phyloP scores from a whole-genome alignment of 2,329 filamentous ascomycete genomes.

The Periconia macrospinosa region DNA sequence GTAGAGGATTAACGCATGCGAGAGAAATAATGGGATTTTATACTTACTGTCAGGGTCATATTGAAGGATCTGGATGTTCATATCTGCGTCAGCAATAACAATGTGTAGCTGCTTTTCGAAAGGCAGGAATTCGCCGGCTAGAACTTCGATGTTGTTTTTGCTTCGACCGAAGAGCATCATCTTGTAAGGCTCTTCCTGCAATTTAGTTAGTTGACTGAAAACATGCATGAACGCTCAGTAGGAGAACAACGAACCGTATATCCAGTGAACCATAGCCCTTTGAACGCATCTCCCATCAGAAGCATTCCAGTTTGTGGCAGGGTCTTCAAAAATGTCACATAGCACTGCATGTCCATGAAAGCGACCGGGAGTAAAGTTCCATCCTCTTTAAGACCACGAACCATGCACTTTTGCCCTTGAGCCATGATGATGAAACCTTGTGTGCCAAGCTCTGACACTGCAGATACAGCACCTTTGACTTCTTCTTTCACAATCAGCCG shows the following conservation, averaged over 20 bases:
- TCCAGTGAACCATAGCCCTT: conserved; percentile 93
- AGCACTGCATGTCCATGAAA: conserved; percentile 97
- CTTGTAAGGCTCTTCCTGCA: conserved; percentile 85
- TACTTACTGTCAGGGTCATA: conserved; percentile 90
- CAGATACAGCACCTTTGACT: conserved; percentile 88
- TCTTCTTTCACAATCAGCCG: conserved; percentile 89
- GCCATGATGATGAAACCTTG: conserved; percentile 88
- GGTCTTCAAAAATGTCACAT: conserved; percentile 83
- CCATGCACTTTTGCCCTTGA: conserved; percentile 97
- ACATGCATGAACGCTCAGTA: too few relatives aligned
- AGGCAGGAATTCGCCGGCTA: conserved; percentile 85
- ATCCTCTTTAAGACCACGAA: conserved; percentile 93
- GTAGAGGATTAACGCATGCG: conserved; percentile 1
- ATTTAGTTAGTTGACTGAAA: conserved; percentile 11
- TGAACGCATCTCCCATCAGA: conserved; percentile 85
- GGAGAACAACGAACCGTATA: conserved; percentile 64
- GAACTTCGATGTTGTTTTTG: conserved; percentile 72
- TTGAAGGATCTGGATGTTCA: conserved; percentile 84
- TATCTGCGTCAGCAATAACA: conserved; percentile 79
- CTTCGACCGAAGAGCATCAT: conserved; percentile 93
- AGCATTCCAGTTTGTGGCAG: conserved; percentile 82
- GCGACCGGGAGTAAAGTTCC: conserved; percentile 89
- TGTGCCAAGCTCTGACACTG: conserved; percentile 79
- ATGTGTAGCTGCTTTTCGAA: conserved; percentile 82
- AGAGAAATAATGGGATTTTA: background rate